A percentile compares a stretch with the other conserved stretches of the same genome.
These are phyloP conservation scores for Penicillium sp. DNA, from an alignment of 2,329 filamentous ascomycete genomes.

Conservation along the genomic window DNA sequence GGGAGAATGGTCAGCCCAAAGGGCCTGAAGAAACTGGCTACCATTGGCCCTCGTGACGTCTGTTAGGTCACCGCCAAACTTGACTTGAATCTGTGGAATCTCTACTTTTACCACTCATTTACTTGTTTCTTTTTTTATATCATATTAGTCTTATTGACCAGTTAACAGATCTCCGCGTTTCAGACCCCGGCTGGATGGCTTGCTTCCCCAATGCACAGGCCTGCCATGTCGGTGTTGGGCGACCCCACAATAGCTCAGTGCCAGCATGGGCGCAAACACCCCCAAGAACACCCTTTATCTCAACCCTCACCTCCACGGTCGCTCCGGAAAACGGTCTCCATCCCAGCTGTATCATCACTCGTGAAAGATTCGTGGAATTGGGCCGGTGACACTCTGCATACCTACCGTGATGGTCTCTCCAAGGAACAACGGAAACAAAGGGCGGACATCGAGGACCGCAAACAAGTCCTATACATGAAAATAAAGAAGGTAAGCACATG, in stretches of 20 bases:
- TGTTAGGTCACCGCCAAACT: conserved; percentile 14
- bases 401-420: conserved; percentile 47
- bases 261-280: conserved; percentile 18
- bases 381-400: conserved; percentile 28
- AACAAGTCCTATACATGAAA: conserved; percentile 54
- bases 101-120: not conserved
- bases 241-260: conserved; percentile 28
- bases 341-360: conserved; percentile 29
- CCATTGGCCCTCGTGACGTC: conserved; percentile 21
- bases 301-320: conserved; percentile 11
- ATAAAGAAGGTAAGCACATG: conserved; percentile 55
- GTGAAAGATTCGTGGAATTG: conserved; percentile 29
- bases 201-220: conserved; percentile 18
- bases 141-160: not conserved
- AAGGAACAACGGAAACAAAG: conserved; percentile 44
- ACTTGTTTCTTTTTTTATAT: not conserved
- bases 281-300: conserved; percentile 2
- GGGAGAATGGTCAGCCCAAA: not conserved
- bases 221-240: conserved; percentile 27
- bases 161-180: not conserved
- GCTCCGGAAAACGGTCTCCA: conserved; percentile 23
- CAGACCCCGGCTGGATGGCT: conserved; percentile 20
- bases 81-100: not conserved
- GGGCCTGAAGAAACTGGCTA: conserved; percentile 7
- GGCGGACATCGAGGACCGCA: conserved; percentile 48